Base-by-base conservation (phyloP, 2,329 filamentous ascomycete genomes). In the Sordariomycetes sp. region DNA sequence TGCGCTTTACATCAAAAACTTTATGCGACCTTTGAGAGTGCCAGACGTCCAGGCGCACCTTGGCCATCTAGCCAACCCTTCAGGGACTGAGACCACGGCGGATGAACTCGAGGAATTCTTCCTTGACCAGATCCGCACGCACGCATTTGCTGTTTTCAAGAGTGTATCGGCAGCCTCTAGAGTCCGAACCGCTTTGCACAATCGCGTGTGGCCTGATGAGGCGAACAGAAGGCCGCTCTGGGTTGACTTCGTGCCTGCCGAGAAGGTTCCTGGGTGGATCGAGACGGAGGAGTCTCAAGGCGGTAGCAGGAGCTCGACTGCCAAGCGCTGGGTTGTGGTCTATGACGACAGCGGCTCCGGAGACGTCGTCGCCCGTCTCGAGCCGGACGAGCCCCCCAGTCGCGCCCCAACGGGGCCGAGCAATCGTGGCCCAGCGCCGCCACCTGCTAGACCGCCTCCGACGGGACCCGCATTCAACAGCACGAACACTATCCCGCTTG, bases 241-340 rank as follows among this genome's bases (percentile, higher is more conserved):
- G 82, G 89, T 90, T 3, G 94, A 99, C 69, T 97, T 94, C 69
- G 79, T 97, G 22, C 93, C 93, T 0, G 81, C 87, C 20, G 84
- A 90, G 28, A 82, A 84, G 62, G 79, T 95, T 3, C 70, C 75
- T 16, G 79, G 80, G 25, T 97, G 91, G 90, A 86, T 95, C 60
- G 79, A 82, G 8, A 79, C 73, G 48, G 90, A 96, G 70, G 74
- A 85, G 64, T 70, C 75, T 2, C 70, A 68, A 16, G 65, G 72
- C 64, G 65, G 77, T 62, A 63, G 75, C 55, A 70, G 79, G 53
- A 69, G 74, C 57, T 70, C 72, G 54, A 65, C 59, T 20, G 66
- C 61, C 65, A 69, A 68, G 6, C 75, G 85, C 25, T 96, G 87
- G 84, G 89, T 93, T 70, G 82, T 96, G 7, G 71, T 79, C 7